phyloP scores from a whole-genome alignment of 768 basidiomycete species.

The Boletus subcaerulescens region DNA sequence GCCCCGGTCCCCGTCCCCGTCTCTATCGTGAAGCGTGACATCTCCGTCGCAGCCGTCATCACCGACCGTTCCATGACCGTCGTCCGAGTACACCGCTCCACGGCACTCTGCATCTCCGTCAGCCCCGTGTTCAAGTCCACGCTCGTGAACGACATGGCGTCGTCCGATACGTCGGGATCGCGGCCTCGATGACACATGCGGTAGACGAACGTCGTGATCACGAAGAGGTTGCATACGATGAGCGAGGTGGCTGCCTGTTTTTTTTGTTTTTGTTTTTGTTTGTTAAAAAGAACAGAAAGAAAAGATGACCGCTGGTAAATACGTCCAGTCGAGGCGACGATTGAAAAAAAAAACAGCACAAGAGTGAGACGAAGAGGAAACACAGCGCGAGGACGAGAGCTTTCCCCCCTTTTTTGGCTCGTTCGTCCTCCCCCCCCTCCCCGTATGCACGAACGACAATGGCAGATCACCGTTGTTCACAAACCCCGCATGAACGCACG shows the following conservation, averaged over 20 bases:
- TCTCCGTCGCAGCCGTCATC: neutral
- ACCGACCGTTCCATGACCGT: too few relatives aligned
- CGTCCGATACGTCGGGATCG: constrained; percentile 2
- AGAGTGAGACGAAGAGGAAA: too few relatives aligned
- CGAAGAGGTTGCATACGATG: constrained; percentile 27
- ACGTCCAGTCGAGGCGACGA: neutral
- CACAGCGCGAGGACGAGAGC: too few relatives aligned
- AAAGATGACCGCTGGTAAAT: too few relatives aligned
- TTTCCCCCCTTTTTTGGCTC: neutral
- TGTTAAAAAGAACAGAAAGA: too few relatives aligned
- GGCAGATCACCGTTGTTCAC: too few relatives aligned
- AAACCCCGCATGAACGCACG: too few relatives aligned
- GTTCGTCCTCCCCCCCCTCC: neutral
- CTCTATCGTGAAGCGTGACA: neutral
- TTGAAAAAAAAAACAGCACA: too few relatives aligned
- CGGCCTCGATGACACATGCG: constrained; percentile 9
- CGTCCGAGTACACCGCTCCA: neutral
- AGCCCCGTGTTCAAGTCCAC: constrained; percentile 10
- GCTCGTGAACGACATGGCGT: constrained; percentile 9
- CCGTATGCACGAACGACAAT: too few relatives aligned
- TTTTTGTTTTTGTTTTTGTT: too few relatives aligned
- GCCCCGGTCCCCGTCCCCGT: neutral
- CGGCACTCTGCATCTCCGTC: neutral
- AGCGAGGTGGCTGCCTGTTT: constrained; percentile 21
- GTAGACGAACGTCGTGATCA: constrained; percentile 22